A percentile compares a stretch with the other conserved stretches of the same genome.
Evolutionary conservation across 2,329 filamentous ascomycete species (phyloP).

Genomic region (Talaromyces sp.): DNA sequence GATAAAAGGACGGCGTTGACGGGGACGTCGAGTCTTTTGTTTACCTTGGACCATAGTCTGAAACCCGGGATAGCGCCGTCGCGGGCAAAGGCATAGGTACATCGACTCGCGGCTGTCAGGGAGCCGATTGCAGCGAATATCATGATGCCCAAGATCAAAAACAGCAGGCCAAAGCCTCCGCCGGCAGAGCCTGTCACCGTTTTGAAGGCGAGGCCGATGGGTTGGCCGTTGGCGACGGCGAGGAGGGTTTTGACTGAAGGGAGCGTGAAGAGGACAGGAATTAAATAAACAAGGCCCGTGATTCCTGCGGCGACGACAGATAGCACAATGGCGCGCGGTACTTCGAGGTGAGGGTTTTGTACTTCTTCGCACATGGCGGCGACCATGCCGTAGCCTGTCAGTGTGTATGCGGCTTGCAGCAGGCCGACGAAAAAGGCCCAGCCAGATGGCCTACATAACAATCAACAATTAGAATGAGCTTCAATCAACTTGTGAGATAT

Average conservation of each 20-base stretch:
- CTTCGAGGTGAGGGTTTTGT: constrained; percentile 61
- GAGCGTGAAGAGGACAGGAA: constrained; percentile 70
- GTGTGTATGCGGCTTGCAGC: constrained; percentile 52
- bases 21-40: constrained; percentile 61
- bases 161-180: constrained; percentile 69
- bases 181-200: constrained; percentile 64
- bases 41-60: constrained; percentile 59
- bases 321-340: constrained; percentile 65
- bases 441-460: constrained; percentile 47
- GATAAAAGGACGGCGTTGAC: constrained; percentile 64
- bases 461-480: constrained; percentile 8
- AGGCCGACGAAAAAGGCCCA: constrained; percentile 70
- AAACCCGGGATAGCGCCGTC: constrained; percentile 70
- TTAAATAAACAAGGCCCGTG: constrained; percentile 61
- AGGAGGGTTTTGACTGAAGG: constrained; percentile 61
- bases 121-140: constrained; percentile 72
- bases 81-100: constrained; percentile 69
- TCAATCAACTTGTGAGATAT: no score
- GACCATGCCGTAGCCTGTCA: constrained; percentile 62
- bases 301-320: constrained; percentile 62
- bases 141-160: constrained; percentile 69
- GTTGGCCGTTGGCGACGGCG: constrained; percentile 63
- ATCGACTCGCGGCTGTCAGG: constrained; percentile 66
- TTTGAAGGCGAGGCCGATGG: constrained; percentile 71
- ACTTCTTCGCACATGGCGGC: constrained; percentile 69